A percentile compares a stretch with the other conserved stretches of the same genome.
These are phyloP conservation scores for Aspergillus uvarum DNA, from an alignment of 2,329 filamentous ascomycete genomes.

Conservation along the genomic window DNA sequence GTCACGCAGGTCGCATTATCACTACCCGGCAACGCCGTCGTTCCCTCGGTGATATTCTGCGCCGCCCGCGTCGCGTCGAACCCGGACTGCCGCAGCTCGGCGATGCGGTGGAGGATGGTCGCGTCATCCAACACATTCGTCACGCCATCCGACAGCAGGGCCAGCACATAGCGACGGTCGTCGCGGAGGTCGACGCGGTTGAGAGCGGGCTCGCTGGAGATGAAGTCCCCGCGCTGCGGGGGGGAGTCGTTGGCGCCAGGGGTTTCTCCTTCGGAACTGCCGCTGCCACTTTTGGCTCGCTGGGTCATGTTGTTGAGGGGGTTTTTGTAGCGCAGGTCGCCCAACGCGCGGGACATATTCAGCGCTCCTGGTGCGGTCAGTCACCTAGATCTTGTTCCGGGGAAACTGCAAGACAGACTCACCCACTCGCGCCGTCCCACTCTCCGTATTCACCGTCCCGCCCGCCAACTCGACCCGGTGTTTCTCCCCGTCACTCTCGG, in stretches of 20 bases:
- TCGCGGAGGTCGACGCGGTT: conserved; percentile 1
- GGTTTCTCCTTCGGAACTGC: not conserved
- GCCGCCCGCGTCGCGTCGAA: conserved; percentile 1
- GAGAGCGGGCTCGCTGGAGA: conserved; percentile 6
- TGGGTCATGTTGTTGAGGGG: conserved; percentile 6
- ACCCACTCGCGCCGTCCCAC: conserved; percentile 9
- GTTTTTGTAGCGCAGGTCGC: conserved; percentile 14
- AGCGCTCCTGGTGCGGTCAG: conserved; percentile 1
- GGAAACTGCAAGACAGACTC: not conserved
- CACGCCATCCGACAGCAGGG: conserved; percentile 13
- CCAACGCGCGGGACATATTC: conserved; percentile 15
- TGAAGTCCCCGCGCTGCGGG: not conserved
- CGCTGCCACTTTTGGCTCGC: not conserved
- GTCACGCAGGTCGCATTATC: conserved; percentile 15
- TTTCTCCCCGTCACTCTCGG: not conserved
- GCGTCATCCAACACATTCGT: conserved; percentile 8
- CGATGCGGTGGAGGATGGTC: not conserved
- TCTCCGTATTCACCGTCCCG: conserved; percentile 1
- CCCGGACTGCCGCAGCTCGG: not conserved
- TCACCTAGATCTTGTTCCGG: not conserved
- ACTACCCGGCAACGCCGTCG: not conserved
- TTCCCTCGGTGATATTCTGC: conserved; percentile 1
- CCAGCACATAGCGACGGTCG: conserved; percentile 3
- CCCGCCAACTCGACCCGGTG: conserved; percentile 11
- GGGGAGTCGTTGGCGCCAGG: not conserved